Evolutionary conservation across 1,139 yeast genomes (phyloP).

Genomic region (Taiozyma sp.): DNA sequence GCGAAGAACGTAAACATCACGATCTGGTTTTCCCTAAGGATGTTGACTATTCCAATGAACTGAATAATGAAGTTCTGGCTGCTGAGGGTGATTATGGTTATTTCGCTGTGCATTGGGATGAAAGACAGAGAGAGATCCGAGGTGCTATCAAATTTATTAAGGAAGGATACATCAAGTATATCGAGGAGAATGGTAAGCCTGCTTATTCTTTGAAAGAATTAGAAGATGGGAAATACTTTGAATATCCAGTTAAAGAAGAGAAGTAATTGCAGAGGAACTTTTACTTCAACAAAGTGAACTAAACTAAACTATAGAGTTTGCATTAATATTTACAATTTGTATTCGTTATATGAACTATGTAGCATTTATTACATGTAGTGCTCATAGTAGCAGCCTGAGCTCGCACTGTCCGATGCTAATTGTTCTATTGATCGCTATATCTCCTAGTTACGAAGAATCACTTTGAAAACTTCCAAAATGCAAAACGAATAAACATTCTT

Average conservation of each 20-base stretch:
- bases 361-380: no score
- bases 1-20: constrained; percentile 23
- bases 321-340: neutral
- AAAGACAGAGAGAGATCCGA: constrained; percentile 22
- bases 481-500: no score
- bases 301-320: neutral
- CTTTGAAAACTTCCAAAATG: no score
- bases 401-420: no score
- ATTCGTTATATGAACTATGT: no score
- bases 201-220: constrained; percentile 22
- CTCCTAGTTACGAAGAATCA: no score
- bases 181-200: constrained; percentile 15
- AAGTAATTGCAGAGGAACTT: neutral
- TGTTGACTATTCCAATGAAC: constrained; percentile 21
- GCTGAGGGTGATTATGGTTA: constrained; percentile 23
- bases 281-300: neutral
- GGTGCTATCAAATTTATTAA: constrained; percentile 22
- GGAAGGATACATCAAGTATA: constrained; percentile 21
- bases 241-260: constrained; percentile 9
- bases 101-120: constrained; percentile 25
- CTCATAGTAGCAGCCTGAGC: no score
- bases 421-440: no score
- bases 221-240: constrained; percentile 19
- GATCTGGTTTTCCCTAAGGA: constrained; percentile 23
- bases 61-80: constrained; percentile 15